Evolutionary conservation across 2,329 filamentous ascomycete genomes (phyloP), one percentile per base, ranked within the genome.

Genomic region (Harringtonia aguacate): DNA sequence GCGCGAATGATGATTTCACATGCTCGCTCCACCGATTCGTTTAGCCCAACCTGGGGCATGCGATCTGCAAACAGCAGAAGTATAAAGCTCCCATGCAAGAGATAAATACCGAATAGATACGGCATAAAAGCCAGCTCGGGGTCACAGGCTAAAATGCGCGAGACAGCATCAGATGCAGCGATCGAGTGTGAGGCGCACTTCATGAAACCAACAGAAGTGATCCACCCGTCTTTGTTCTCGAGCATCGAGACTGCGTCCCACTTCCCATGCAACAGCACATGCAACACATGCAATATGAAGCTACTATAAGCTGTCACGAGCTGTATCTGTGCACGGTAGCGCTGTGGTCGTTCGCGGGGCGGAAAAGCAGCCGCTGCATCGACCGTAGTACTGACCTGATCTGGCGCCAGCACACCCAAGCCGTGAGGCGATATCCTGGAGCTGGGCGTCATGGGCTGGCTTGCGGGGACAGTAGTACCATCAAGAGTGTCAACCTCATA

Each of bases 71-170:
- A 68, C 1, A 72, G 53, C 4, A 72, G 56, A 7, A 73, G 56
- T 18, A 71, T 66, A 39, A 72, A 70, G 48, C 68, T 72, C 1
- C 69, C 69, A 41, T 72, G 69, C 4, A 73, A 58, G 0, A 73
- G 57, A 44, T 73, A 75, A 8, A 72, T 71, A 1, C 70, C 69
- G 41, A 72, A 72, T 4, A 73, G 57, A 50, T 71, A 73, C 2
- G 70, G 68, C 66, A 72, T 72, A 41, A 72, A 73, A 0, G 64
- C 66, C 28, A 73, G 57, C 47, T 72, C 68, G 4, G 66, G 67
- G 48, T 73, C 70, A n/a, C 64, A 58, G 2, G 60, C 56, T 8
- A 73, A 56, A 41, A 73, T 72, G 9, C 63, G 58, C 14, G 62
- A 64, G 15, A 72, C 61, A 3, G 65, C 64, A 36, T 69, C 61